Percentiles rank a stretch among this genome's conserved stretches.
These are phyloP conservation scores for Epichloe baconii DNA, from an alignment of 2,329 filamentous ascomycete genomes.

Conservation along the genomic window DNA sequence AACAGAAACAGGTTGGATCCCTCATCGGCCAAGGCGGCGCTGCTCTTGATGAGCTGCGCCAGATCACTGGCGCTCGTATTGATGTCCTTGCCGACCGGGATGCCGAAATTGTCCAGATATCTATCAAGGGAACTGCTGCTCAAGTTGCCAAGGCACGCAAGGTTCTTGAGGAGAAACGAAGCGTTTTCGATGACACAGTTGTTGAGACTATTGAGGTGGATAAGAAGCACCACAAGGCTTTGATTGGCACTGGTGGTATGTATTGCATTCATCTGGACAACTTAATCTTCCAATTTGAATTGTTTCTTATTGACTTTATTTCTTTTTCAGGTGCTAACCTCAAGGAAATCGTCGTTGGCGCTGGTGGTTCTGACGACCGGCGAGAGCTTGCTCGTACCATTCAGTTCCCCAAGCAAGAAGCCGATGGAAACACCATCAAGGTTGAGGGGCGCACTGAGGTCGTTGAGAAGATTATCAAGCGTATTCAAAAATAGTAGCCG, in stretches of 20 bases:
- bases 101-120: slow-evolving; percentile 67
- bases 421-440: slow-evolving; percentile 70
- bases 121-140: slow-evolving; percentile 81
- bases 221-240: slow-evolving; percentile 77
- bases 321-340: slow-evolving; percentile 59
- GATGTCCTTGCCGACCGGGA: slow-evolving; percentile 79
- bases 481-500: slow-evolving; percentile 71
- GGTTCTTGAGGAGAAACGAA: slow-evolving; percentile 72
- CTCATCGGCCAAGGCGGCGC: slow-evolving; percentile 83
- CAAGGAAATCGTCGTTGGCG: slow-evolving; percentile 71
- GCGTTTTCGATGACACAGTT: slow-evolving; percentile 81
- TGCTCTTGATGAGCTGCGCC: slow-evolving; percentile 80
- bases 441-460: slow-evolving; percentile 74
- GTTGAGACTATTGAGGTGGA: slow-evolving; percentile 79
- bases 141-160: slow-evolving; percentile 89
- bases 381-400: slow-evolving; percentile 78
- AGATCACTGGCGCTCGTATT: slow-evolving; percentile 74
- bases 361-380: slow-evolving; percentile 79
- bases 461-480: slow-evolving; percentile 76
- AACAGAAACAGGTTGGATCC: slow-evolving; percentile 85
- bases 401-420: slow-evolving; percentile 84
- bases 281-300: neutral
- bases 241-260: slow-evolving; percentile 84
- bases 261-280: slow-evolving; percentile 9
- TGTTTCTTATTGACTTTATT: slow-evolving; percentile 3